phyloP scores from a whole-genome alignment of 1,139 yeast species.

The Zhuliangozyma parablackwelliae region DNA sequence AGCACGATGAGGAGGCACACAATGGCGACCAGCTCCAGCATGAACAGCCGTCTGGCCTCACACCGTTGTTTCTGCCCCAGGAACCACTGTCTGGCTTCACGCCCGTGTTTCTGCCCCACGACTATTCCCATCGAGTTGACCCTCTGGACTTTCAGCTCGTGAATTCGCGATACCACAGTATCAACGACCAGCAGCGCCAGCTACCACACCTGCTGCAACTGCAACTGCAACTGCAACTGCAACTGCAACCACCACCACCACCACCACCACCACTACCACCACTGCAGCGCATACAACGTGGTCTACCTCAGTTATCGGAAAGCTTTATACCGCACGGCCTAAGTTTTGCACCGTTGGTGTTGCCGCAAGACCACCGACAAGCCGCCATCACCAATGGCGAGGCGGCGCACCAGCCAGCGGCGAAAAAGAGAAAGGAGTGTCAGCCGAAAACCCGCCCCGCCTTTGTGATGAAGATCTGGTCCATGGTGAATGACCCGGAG shows the following conservation, averaged over 20 bases:
- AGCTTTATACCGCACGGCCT: conserved; percentile 26
- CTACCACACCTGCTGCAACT: neutral
- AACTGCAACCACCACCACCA: too few species aligned
- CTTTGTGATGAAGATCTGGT: conserved; percentile 89
- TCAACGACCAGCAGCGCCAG: conserved; percentile 2
- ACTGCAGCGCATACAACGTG: conserved; percentile 20
- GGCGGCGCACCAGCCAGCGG: neutral
- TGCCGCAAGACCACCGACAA: conserved; percentile 5
- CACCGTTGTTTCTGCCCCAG: conserved; percentile 7
- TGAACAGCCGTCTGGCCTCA: conserved; percentile 8
- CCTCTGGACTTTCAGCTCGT: conserved; percentile 9
- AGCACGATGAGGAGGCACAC: conserved; percentile 1
- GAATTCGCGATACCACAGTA: conserved; percentile 1
- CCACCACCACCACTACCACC: too few species aligned
- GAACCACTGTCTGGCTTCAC: conserved; percentile 1
- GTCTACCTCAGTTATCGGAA: conserved; percentile 34
- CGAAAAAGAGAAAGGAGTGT: conserved; percentile 29
- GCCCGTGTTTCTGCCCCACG: conserved; percentile 3
- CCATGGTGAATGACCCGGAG: conserved; percentile 80
- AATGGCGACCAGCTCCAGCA: neutral
- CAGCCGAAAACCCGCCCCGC: conserved; percentile 60
- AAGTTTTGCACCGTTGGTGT: conserved; percentile 8
- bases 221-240: too few species aligned
- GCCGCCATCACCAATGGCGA: conserved; percentile 4
- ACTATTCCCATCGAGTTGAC: conserved; percentile 4